A percentile compares a stretch with the other conserved stretches of the same genome.
Evolutionary conservation across 106 monocot genomes (phyloP).

Genomic region (Dioscorea dumetorum): DNA sequence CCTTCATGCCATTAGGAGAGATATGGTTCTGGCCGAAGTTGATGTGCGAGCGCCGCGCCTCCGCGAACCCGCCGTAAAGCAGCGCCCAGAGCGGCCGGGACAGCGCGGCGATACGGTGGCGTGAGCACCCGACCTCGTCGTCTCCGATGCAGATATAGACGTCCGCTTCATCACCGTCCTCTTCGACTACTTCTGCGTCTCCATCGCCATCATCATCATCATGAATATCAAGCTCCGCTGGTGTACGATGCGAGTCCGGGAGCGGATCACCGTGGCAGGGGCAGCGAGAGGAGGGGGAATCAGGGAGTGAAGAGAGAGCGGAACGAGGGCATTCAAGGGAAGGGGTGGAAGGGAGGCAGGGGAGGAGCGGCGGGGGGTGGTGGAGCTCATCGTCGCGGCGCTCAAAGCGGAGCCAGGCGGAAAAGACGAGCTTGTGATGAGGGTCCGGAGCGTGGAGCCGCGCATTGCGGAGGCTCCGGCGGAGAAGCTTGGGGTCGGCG

Average conservation of each 20-base stretch:
- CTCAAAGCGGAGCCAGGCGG: conserved; percentile 92
- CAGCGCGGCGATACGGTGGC: conserved; percentile 57
- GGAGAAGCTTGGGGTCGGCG: conserved; percentile 51
- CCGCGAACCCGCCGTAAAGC: conserved; percentile 78
- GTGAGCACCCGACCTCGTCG: conserved; percentile 69
- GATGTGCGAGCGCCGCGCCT: conserved; percentile 64
- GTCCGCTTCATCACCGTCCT: conserved; percentile 31
- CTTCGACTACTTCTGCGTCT: too few species aligned
- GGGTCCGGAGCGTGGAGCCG: conserved; percentile 68
- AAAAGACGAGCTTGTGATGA: conserved; percentile 76
- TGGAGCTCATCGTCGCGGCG: conserved; percentile 76
- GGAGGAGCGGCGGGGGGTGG: conserved; percentile 15
- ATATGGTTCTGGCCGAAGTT: conserved; percentile 73
- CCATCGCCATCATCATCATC: conserved; percentile 3
- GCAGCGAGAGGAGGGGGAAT: conserved; percentile 30
- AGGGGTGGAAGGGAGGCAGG: conserved; percentile 40
- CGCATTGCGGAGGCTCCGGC: conserved; percentile 63
- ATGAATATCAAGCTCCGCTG: background rate
- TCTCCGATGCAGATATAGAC: conserved; percentile 76
- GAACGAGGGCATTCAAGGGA: conserved; percentile 75
- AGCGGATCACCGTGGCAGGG: conserved; percentile 38
- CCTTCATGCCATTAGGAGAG: conserved; percentile 56
- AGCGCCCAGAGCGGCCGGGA: conserved; percentile 65
- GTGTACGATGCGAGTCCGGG: background rate
- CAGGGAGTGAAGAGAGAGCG: conserved; percentile 31